Conservation (phyloP, 306 rosid genomes). For the Lagenaria siceraria region DNA sequence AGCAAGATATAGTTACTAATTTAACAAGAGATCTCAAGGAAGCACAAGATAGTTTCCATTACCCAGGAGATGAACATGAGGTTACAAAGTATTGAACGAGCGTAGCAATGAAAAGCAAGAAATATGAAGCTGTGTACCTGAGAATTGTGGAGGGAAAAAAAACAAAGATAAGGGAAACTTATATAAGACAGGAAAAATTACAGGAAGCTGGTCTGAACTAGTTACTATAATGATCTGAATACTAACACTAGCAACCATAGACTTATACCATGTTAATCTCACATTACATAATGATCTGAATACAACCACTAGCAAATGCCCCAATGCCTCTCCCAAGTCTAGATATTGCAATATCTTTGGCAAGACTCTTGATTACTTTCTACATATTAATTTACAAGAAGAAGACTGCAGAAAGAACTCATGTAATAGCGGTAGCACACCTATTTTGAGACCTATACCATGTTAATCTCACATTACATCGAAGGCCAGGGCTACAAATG, state of each 20-base stretch:
- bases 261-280: too few relatives aligned
- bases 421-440: background rate
- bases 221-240: background rate
- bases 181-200: background rate
- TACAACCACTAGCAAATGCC: background rate
- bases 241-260: background rate
- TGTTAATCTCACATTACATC: background rate
- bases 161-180: background rate
- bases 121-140: conserved; percentile 65
- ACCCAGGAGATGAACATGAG: conserved; percentile 90
- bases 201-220: background rate
- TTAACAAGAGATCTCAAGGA: conserved; percentile 8
- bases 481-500: background rate
- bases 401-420: background rate
- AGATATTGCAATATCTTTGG: background rate
- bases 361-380: background rate
- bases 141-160: conserved; percentile 9
- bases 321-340: background rate
- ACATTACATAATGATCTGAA: too few relatives aligned
- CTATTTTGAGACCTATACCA: background rate
- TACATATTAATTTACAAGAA: background rate
- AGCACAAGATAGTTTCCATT: conserved; percentile 18
- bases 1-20: background rate
- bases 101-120: conserved; percentile 53
- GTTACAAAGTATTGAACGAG: conserved; percentile 67